Conservation (phyloP, 345 rosid genomes). For the Hevea brasiliensis region DNA sequence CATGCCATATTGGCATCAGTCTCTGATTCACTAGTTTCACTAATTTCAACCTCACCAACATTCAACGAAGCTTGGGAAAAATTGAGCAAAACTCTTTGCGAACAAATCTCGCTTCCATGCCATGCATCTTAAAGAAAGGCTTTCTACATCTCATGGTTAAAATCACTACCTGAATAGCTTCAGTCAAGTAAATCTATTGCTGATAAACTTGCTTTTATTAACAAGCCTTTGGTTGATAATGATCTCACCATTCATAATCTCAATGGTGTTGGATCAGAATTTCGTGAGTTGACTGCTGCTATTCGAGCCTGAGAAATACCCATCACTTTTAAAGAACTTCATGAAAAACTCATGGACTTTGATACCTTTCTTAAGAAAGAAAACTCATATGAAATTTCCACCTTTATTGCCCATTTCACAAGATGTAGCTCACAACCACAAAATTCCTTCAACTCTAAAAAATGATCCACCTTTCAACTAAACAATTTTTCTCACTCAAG, state of each 20-base stretch:
- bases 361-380: not conserved
- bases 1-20: constrained; percentile 2
- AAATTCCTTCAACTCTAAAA: too few species aligned
- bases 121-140: constrained; percentile 2
- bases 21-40: not conserved
- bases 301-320: not conserved
- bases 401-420: too few species aligned
- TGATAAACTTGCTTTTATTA: not conserved
- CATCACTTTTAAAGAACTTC: not conserved
- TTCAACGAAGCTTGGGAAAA: not conserved
- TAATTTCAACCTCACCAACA: not conserved
- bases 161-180: not conserved
- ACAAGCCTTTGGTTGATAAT: not conserved
- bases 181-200: too few species aligned
- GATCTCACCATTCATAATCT: not conserved
- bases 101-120: not conserved
- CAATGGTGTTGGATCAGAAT: not conserved
- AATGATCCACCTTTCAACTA: too few species aligned
- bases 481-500: too few species aligned
- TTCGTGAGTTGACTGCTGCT: not conserved
- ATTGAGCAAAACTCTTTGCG: not conserved
- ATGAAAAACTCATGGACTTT: not conserved
- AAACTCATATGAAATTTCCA: too few species aligned
- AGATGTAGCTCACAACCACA: not conserved
- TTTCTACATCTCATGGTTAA: not conserved